Percentiles rank a stretch among this genome's conserved stretches.
Conservation (phyloP, 2,329 filamentous ascomycete genomes). For the Botrytis byssoidea region DNA sequence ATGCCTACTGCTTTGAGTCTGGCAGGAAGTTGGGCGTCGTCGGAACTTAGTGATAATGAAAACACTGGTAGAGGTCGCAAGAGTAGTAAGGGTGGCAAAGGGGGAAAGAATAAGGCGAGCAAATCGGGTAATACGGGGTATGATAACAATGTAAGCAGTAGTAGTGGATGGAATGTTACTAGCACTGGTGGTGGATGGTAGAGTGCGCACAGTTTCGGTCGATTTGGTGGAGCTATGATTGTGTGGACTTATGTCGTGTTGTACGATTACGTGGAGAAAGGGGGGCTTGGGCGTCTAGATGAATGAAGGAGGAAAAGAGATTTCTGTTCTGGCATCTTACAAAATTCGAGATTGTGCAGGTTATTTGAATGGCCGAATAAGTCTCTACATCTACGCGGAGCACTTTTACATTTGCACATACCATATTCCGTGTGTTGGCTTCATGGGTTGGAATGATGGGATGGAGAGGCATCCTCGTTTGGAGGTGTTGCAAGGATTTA, state of each 20-base stretch:
- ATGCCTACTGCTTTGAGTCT: constrained; percentile 5
- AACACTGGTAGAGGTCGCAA: not conserved
- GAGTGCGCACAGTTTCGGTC: not conserved
- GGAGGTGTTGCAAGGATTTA: not conserved
- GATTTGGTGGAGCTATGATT: not conserved
- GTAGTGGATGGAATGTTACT: constrained; percentile 6
- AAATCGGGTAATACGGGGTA: not conserved
- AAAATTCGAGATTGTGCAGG: not conserved
- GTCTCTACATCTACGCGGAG: not conserved
- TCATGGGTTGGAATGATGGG: not conserved
- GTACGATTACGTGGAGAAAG: not conserved
- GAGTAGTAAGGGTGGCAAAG: not conserved
- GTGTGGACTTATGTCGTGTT: not conserved
- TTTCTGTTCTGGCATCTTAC: not conserved
- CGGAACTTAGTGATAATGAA: not conserved
- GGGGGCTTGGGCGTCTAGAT: not conserved
- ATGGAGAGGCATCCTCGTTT: not conserved
- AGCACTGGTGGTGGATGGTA: not conserved
- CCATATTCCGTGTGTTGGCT: not conserved
- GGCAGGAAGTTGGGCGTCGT: constrained; percentile 9
- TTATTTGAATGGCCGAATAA: not conserved
- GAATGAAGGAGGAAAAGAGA: not conserved
- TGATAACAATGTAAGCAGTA: not conserved
- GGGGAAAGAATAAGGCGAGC: not conserved
- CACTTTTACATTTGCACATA: not conserved